A percentile compares a stretch with the other conserved stretches of the same genome.
Conservation (phyloP, 176 grass and related monocot species). For the Areca catechu region DNA sequence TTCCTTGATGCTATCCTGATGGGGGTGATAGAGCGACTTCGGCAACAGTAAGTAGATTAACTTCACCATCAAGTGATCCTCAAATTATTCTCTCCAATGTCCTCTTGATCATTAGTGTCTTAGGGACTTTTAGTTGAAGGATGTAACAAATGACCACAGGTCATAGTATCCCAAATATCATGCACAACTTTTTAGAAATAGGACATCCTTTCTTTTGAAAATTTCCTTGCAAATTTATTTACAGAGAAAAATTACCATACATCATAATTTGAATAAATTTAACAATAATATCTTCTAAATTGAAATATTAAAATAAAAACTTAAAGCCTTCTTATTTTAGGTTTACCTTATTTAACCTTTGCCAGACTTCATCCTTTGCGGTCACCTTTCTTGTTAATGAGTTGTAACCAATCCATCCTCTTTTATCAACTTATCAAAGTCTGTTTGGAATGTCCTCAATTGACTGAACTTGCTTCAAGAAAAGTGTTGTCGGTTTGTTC, state of each 20-base stretch:
- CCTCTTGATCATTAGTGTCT: background rate
- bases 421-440: constrained; percentile 9
- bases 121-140: background rate
- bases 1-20: background rate
- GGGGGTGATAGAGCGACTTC: background rate
- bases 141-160: background rate
- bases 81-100: background rate
- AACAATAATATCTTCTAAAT: too few relatives aligned
- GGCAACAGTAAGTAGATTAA: background rate
- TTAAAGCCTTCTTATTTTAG: too few relatives aligned
- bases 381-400: background rate
- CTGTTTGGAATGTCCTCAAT: background rate
- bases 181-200: constrained; percentile 7
- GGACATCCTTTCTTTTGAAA: constrained; percentile 9
- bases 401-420: constrained; percentile 3
- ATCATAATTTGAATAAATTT: background rate
- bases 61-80: background rate
- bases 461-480: constrained; percentile 8
- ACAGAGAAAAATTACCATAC: background rate
- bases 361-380: background rate
- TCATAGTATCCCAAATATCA: background rate
- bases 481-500: constrained; percentile 4
- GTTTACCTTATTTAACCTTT: constrained; percentile 12
- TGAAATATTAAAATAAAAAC: background rate
- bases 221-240: constrained; percentile 12